A percentile compares a stretch with the other conserved stretches of the same genome.
phyloP scores from a whole-genome alignment of 164 flowering plant species.

The Magnolia changhungtana region DNA sequence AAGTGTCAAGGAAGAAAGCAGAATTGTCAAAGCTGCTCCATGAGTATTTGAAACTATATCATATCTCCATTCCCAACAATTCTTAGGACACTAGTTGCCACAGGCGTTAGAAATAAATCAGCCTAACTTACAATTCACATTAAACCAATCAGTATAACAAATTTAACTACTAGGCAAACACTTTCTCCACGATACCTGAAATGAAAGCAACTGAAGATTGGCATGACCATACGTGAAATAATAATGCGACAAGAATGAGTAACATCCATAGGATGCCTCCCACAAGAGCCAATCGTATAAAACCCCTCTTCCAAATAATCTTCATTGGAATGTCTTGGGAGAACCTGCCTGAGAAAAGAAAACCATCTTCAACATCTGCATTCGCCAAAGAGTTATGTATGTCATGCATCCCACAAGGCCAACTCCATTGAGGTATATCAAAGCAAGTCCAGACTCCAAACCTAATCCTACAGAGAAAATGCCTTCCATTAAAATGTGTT shows the following conservation, averaged over 20 bases:
- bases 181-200: slow-evolving; percentile 51
- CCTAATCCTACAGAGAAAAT: neutral
- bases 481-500: neutral
- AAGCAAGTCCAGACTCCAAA: neutral
- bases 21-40: too few species aligned
- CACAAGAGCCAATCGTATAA: slow-evolving; percentile 68
- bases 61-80: neutral
- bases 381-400: slow-evolving; percentile 3
- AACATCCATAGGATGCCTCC: slow-evolving; percentile 85
- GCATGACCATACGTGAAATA: slow-evolving; percentile 90
- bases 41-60: too few species aligned
- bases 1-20: too few species aligned
- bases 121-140: neutral
- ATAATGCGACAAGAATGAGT: slow-evolving; percentile 63
- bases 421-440: neutral
- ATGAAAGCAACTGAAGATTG: slow-evolving; percentile 76
- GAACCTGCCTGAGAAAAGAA: slow-evolving; percentile 32
- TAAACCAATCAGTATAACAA: neutral
- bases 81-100: neutral
- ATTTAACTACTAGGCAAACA: neutral
- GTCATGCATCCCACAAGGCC: neutral
- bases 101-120: neutral
- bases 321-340: slow-evolving; percentile 53
- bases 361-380: slow-evolving; percentile 48
- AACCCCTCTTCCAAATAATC: slow-evolving; percentile 73